phyloP scores from a whole-genome alignment of 495 filamentous ascomycete species.

The Sabuloglossum arenarium region DNA sequence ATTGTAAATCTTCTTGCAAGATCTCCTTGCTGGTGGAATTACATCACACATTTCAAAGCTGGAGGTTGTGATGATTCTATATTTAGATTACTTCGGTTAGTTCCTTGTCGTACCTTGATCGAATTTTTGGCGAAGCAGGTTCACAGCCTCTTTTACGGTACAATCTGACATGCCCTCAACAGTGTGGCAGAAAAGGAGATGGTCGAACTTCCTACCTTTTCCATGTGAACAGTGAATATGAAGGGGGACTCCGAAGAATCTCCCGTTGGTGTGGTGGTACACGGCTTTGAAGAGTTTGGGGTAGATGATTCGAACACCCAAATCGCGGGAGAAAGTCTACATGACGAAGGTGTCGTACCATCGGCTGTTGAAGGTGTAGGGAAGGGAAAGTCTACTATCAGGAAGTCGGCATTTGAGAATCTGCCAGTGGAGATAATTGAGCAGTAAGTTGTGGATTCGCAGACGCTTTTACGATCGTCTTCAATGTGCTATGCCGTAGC shows the following conservation, averaged over 20 bases:
- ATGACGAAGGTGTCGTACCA: background rate
- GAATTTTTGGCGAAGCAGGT: background rate
- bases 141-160: background rate
- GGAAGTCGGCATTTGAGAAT: constrained; percentile 13
- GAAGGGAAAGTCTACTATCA: background rate
- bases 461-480: too few species aligned
- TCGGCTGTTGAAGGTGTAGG: background rate
- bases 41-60: background rate
- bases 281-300: background rate
- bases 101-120: background rate
- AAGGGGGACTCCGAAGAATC: background rate
- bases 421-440: constrained; percentile 24
- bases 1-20: background rate
- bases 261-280: background rate
- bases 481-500: background rate
- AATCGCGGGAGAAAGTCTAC: background rate
- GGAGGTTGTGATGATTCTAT: background rate
- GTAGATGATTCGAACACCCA: background rate
- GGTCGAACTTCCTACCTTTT: background rate
- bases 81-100: background rate
- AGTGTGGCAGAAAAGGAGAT: background rate
- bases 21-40: background rate
- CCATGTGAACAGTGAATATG: background rate
- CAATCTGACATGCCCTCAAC: background rate
- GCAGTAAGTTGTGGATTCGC: constrained; percentile 14